phyloP scores from a whole-genome alignment of 495 filamentous ascomycete species.

The Niebla homalea region DNA sequence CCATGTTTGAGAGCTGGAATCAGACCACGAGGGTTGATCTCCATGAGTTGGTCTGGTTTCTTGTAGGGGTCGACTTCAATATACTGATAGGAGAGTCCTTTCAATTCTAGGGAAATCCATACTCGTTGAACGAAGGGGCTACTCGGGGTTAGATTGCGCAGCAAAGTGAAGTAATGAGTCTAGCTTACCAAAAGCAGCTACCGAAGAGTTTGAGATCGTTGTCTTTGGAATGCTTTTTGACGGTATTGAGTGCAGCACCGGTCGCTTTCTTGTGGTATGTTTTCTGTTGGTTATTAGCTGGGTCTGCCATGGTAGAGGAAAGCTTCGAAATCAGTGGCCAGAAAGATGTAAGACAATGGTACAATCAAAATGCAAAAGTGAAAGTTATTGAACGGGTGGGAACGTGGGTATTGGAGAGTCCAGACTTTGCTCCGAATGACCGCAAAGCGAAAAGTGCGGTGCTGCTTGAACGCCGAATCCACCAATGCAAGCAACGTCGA shows the following conservation, averaged over 20 bases:
- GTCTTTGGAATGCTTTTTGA: conserved; percentile 52
- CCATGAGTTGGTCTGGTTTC: conserved; percentile 63
- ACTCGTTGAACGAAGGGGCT: conserved; percentile 83
- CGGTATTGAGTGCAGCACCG: conserved; percentile 63
- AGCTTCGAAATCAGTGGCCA: neutral
- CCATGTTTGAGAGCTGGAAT: conserved; percentile 75
- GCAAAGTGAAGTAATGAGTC: neutral
- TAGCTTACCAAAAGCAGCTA: conserved; percentile 75
- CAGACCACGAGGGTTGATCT: conserved; percentile 78
- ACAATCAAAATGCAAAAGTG: conserved; percentile 5
- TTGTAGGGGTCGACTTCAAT: conserved; percentile 82
- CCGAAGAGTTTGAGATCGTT: conserved; percentile 71
- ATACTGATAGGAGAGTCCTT: conserved; percentile 76
- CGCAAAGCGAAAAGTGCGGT: neutral
- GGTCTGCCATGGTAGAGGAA: conserved; percentile 29
- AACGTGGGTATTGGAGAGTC: no score
- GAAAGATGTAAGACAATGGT: neutral
- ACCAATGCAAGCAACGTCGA: neutral
- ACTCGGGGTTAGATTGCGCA: conserved; percentile 13
- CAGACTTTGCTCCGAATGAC: no score
- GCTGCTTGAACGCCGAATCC: conserved; percentile 12
- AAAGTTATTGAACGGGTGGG: neutral
- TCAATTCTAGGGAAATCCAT: conserved; percentile 89
- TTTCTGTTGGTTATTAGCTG: conserved; percentile 41
- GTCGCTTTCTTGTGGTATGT: conserved; percentile 75